Evolutionary conservation across 345 rosid species (phyloP).

Genomic region (rapeseed (Brassica napus)): DNA sequence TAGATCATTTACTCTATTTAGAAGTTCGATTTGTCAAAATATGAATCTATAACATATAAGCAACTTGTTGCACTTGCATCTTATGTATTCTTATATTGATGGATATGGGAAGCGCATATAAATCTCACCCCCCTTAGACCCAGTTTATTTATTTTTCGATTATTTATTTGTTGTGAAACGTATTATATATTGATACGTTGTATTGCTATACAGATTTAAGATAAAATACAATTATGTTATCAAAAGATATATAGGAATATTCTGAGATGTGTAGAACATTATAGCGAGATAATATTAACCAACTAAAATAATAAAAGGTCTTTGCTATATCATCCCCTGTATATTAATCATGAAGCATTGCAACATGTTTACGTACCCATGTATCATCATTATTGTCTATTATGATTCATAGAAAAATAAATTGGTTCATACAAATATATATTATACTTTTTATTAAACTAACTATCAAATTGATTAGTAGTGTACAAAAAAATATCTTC

Average conservation of each 20-base stretch:
- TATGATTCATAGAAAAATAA: no score
- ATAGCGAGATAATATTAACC: background rate
- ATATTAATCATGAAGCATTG: no score
- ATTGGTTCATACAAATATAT: no score
- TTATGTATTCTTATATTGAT: background rate
- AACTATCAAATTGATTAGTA: no score
- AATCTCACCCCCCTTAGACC: background rate
- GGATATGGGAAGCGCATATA: background rate
- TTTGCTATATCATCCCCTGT: constrained; percentile 18
- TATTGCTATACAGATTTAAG: constrained; percentile 4
- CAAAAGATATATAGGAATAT: constrained; percentile 29
- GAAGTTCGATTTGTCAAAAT: background rate
- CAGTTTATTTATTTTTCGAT: background rate
- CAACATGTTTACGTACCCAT: no score
- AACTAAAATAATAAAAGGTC: constrained; percentile 17
- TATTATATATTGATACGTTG: background rate
- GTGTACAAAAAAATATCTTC: no score
- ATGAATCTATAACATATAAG: background rate
- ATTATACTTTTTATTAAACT: no score
- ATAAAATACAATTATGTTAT: constrained; percentile 5
- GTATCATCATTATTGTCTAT: no score
- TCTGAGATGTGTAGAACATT: constrained; percentile 25
- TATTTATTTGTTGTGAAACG: background rate
- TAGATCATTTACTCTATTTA: constrained; percentile 1
- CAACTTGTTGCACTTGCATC: background rate